A percentile compares a stretch with the other conserved stretches of the same genome.
These are phyloP conservation scores for Articulospora tetracladia DNA, from an alignment of 495 filamentous ascomycete species.

Conservation along the genomic window DNA sequence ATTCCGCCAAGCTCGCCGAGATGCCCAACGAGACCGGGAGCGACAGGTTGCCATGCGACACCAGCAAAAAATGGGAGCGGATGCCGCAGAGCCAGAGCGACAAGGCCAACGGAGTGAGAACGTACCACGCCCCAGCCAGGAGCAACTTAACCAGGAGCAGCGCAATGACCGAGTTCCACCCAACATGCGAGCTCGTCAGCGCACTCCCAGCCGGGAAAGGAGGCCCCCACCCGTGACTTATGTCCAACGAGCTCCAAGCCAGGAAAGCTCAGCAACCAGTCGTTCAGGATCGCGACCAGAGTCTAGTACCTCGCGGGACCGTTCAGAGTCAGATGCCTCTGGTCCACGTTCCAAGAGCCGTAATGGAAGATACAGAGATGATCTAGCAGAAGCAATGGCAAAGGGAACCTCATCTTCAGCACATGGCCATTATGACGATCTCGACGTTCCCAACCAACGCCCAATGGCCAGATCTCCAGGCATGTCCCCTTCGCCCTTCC, in stretches of 20 bases:
- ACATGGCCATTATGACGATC: slow-evolving; percentile 24
- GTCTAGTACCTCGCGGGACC: slow-evolving; percentile 50
- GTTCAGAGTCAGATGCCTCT: slow-evolving; percentile 60
- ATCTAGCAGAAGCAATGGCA: slow-evolving; percentile 19
- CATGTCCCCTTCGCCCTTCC: slow-evolving; percentile 39
- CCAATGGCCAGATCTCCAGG: slow-evolving; percentile 38
- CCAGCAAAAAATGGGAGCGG: slow-evolving; percentile 14
- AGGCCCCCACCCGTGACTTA: slow-evolving; percentile 39
- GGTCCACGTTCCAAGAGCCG: slow-evolving; percentile 51
- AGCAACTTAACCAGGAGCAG: slow-evolving; percentile 12
- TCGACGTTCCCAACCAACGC: slow-evolving; percentile 24
- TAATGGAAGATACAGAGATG: slow-evolving; percentile 35
- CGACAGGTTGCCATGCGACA: slow-evolving; percentile 22
- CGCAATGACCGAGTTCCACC: slow-evolving; percentile 27
- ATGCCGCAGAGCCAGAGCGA: slow-evolving; percentile 16
- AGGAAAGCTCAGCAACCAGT: slow-evolving; percentile 23
- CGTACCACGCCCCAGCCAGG: background rate
- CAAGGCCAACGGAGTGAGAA: slow-evolving; percentile 15
- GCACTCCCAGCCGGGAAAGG: slow-evolving; percentile 41
- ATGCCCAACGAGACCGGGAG: slow-evolving; percentile 48
- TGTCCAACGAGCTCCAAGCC: slow-evolving; percentile 33
- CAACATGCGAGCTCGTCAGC: slow-evolving; percentile 23
- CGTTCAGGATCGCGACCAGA: slow-evolving; percentile 28
- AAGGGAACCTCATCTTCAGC: slow-evolving; percentile 11
- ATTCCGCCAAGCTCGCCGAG: slow-evolving; percentile 48